A percentile compares a stretch with the other conserved stretches of the same genome.
Conservation (phyloP, 1,284 basidiomycete genomes). For the Ustilago cynodontis region DNA sequence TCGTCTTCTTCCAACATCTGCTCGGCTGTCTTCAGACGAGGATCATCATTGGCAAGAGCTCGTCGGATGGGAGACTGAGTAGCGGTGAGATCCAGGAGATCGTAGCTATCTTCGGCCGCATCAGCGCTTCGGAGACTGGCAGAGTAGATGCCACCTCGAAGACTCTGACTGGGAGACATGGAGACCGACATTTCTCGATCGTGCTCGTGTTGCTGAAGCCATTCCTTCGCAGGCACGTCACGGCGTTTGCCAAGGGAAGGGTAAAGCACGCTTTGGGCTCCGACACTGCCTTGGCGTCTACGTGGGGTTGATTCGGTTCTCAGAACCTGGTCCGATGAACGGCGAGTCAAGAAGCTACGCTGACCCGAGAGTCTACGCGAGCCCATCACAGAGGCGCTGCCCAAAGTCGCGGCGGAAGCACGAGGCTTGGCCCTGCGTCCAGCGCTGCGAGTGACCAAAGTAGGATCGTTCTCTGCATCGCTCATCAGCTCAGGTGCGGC, state of each 20-base stretch:
- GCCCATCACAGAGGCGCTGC: slow-evolving; percentile 28
- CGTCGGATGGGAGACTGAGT: slow-evolving; percentile 43
- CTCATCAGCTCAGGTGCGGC: slow-evolving; percentile 35
- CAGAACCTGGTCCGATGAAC: slow-evolving; percentile 65
- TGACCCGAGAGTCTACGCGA: slow-evolving; percentile 62
- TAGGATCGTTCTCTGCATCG: slow-evolving; percentile 43
- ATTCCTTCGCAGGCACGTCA: slow-evolving; percentile 89
- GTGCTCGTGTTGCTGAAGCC: slow-evolving; percentile 72
- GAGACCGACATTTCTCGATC: slow-evolving; percentile 43
- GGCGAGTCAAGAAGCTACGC: slow-evolving; percentile 61
- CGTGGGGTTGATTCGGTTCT: slow-evolving; percentile 75
- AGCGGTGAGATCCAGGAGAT: slow-evolving; percentile 46
- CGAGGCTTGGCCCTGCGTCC: slow-evolving; percentile 41
- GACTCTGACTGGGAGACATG: slow-evolving; percentile 44
- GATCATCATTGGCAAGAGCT: slow-evolving; percentile 45
- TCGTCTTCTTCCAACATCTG: slow-evolving; percentile 76
- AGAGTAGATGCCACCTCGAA: slow-evolving; percentile 27
- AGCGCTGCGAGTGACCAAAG: slow-evolving; percentile 23
- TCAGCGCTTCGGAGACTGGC: slow-evolving; percentile 35
- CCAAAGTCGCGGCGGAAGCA: slow-evolving; percentile 33
- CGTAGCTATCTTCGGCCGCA: slow-evolving; percentile 36
- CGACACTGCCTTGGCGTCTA: slow-evolving; percentile 77
- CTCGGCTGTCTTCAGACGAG: slow-evolving; percentile 63
- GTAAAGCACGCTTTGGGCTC: slow-evolving; percentile 73
- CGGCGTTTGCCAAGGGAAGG: slow-evolving; percentile 78